A percentile compares a stretch with the other conserved stretches of the same genome.
These are phyloP conservation scores for Russula earlei DNA, from an alignment of 768 basidiomycete genomes.

Conservation along the genomic window DNA sequence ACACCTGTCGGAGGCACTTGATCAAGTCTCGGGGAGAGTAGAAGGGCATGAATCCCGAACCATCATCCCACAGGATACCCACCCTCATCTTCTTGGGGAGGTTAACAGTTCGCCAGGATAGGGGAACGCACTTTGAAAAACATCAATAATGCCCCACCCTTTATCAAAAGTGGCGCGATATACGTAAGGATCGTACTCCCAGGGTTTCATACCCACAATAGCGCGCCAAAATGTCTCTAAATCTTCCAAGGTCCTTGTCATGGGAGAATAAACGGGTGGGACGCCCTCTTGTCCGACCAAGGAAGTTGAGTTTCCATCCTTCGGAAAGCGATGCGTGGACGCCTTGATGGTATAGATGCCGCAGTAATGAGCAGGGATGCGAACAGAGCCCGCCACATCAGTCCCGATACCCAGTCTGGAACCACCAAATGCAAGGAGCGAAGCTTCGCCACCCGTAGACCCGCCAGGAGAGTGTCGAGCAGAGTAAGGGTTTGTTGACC, in stretches of 20 bases:
- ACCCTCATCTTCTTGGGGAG: conserved; percentile 12
- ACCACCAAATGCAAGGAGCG: conserved; percentile 49
- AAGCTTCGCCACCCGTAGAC: conserved; percentile 59
- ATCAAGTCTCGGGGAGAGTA: neutral
- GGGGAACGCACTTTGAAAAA: conserved; percentile 25
- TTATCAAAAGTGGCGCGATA: conserved; percentile 6
- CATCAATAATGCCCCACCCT: neutral
- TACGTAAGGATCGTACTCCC: conserved; percentile 52
- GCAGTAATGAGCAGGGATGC: conserved; percentile 57
- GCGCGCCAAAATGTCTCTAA: conserved; percentile 59
- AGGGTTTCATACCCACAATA: conserved; percentile 50
- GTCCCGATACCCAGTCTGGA: conserved; percentile 38
- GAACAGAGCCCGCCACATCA: conserved; percentile 61
- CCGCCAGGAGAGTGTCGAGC: conserved; percentile 48
- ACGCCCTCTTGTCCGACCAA: conserved; percentile 51
- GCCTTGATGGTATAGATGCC: conserved; percentile 54
- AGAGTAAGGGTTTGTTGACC: conserved; percentile 53
- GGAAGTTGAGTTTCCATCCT: conserved; percentile 36
- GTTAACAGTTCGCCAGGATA: conserved; percentile 28
- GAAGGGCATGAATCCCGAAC: conserved; percentile 27
- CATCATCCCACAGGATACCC: conserved; percentile 39
- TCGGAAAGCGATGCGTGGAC: conserved; percentile 48
- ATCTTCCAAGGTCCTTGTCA: conserved; percentile 56
- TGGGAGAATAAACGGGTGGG: conserved; percentile 44
- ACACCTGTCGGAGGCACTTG: conserved; percentile 33